phyloP scores from a whole-genome alignment of 148 eudicot species.

The Vaccinium darrowii region DNA sequence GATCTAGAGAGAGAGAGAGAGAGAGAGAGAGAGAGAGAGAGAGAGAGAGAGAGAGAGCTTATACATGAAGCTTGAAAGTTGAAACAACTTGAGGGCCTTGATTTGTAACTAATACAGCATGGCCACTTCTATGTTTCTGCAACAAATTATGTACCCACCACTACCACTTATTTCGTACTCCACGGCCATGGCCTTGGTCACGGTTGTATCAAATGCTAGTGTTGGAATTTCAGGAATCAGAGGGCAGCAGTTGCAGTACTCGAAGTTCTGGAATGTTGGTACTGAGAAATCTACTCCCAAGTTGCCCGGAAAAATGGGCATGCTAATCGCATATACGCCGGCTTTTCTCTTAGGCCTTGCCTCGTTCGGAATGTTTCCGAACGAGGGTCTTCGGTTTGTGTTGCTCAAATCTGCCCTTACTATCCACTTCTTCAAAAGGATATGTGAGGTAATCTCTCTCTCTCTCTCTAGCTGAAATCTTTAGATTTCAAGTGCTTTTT shows the following conservation, averaged over 20 bases:
- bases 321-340: conserved; percentile 12
- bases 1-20: too few species aligned
- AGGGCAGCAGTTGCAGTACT: conserved; percentile 43
- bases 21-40: conserved; percentile 2
- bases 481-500: too few species aligned
- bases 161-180: conserved; percentile 25
- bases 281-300: neutral
- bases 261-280: conserved; percentile 31
- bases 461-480: neutral
- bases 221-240: conserved; percentile 25
- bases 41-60: neutral
- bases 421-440: neutral
- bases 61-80: too few species aligned
- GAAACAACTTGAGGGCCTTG: too few species aligned
- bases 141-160: conserved; percentile 28
- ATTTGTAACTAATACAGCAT: neutral
- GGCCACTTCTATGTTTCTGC: conserved; percentile 17
- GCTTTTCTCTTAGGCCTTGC: neutral
- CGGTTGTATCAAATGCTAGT: conserved; percentile 9
- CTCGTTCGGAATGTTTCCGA: neutral
- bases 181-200: conserved; percentile 32
- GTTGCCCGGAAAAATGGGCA: conserved; percentile 20
- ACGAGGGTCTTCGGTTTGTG: neutral
- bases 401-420: neutral
- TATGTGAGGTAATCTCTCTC: neutral